Evolutionary conservation across 1,139 yeast genomes (phyloP), one percentile per base, ranked within the genome.

Genomic region (Pneumocystis oryctolagi): DNA sequence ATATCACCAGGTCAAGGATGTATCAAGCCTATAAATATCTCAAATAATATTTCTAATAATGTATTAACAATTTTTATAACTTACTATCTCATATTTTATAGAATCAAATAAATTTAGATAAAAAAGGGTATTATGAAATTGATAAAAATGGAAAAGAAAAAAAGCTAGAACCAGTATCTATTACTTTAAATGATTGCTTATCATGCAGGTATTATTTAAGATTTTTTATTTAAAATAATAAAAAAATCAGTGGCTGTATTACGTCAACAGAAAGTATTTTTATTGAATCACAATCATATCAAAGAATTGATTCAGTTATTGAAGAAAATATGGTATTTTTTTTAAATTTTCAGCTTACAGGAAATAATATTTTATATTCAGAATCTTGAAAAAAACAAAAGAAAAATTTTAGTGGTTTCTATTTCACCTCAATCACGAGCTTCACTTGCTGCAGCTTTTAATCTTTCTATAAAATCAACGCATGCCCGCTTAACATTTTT

Each of bases 1-100:
- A 90, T 92, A 62, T 80, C 88, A 60, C 98, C 98, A 0, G 95
- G 96, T 0, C 84, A 87, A 56, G 97, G 96, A 1, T 92, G 99
- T 73, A 85, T 90, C 66, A 92, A 89, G 74, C 97, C 95, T 0
- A 85, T 84, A 18, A 62, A 64, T 55, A 63, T 58, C 28, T 28
- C 12, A 18, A 47, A 47, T 31, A 63, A 62, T 53, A 59, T 60
- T 5, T 61, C 62, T 39, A 55, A 56, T n/a, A 59, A 18, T 14
- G 59, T 25, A 30, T 55, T n/a, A 3, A 28, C 9, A 34, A 8
- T 53, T 20, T 16, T 35, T 20, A 9, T 20, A 18, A 20, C 32
- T 55, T 57, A 28, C n/a, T 32, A 31, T 16, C 9, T 12, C 28
- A 35, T 53, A 18, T 35, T 6, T 14, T 20, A 12, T 37, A 65